Base-by-base conservation (phyloP, 1,139 yeast species). In the Lipomyces yarrowii region DNA sequence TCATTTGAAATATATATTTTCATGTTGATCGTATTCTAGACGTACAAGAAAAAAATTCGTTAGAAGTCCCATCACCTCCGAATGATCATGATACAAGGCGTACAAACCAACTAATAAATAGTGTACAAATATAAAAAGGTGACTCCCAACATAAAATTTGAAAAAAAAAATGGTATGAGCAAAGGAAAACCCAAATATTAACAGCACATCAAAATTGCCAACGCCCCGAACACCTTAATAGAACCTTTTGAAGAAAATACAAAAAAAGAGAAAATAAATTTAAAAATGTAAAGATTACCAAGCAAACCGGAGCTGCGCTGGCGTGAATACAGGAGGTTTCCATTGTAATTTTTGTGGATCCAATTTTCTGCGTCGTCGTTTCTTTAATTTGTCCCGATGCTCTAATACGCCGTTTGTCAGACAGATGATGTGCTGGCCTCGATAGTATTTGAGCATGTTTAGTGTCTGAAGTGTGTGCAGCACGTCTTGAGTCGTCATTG, bases 291-390 rank as follows among this genome's bases (percentile, higher is more conserved):
- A 55, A 33, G 39, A n/a, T 52, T 79, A 93, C 97, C 98, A 93
- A 2, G 98, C 98, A 78, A 94, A 94, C 72, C 98, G 83, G 74
- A 94, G 81, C 80, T 94, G 98, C 64, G 96, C 93, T 26, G 98
- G 97, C 0, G 98, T 93, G 76, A 94, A 94, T 30, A 90, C 88
- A 0, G 99, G 99, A 4, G 99, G 98, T 70, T 90, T 90, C 99
- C 99, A 94, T 48, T 83, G 81, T 67, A 94, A 81, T 73, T 85
- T 86, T 3, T 82, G 78, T 0, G 97, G 88, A 72, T 90, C 93
- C 68, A 94, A 84, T 46, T 62, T 67, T 66, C 87, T 84, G 74
- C 91, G 94, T 73, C 89, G 86, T 77, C 91, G 90, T 79, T 90
- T 84, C 72, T 85, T 84, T 71, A 90, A 79, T 75, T 86, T 87